Conservation (phyloP, 305 asterid genomes). For the Fraxinus dipetala region DNA sequence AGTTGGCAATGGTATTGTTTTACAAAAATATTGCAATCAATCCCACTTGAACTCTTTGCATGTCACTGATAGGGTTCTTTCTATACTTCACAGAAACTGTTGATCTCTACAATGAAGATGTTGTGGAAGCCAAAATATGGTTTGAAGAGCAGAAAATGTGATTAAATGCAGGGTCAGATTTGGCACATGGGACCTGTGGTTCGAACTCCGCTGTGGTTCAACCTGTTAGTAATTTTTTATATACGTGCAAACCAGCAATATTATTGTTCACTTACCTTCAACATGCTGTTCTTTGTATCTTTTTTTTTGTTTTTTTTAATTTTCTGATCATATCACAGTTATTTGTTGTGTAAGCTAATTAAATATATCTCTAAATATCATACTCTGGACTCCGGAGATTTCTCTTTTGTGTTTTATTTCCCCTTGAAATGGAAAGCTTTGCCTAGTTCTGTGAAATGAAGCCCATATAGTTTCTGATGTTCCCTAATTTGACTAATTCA, state of each 20-base stretch:
- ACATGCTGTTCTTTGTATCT: neutral
- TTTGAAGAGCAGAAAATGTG: conserved; percentile 56
- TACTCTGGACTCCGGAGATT: neutral
- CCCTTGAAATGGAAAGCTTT: conserved; percentile 1
- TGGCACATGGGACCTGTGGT: conserved; percentile 33
- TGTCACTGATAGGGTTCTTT: conserved; percentile 9
- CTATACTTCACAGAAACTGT: conserved; percentile 40
- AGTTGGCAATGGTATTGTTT: conserved; percentile 36
- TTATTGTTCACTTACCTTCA: neutral
- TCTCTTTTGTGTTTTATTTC: conserved; percentile 5
- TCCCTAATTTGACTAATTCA: conserved; percentile 22
- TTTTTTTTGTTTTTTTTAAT: neutral
- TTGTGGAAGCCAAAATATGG: conserved; percentile 69
- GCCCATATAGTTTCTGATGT: conserved; percentile 9
- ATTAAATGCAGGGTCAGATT: conserved; percentile 38
- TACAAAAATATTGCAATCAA: conserved; percentile 6
- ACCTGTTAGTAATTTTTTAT: conserved; percentile 33
- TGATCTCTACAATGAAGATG: conserved; percentile 47
- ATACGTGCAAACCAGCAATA: conserved; percentile 2
- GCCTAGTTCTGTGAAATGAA: conserved; percentile 20
- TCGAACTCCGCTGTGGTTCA: conserved; percentile 28
- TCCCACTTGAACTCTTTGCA: neutral
- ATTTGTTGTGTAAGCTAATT: neutral
- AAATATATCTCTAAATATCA: neutral
- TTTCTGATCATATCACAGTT: neutral